Evolutionary conservation across 352 stramenopile genomes (phyloP).

Genomic region (Aphanomyces euteiches): DNA sequence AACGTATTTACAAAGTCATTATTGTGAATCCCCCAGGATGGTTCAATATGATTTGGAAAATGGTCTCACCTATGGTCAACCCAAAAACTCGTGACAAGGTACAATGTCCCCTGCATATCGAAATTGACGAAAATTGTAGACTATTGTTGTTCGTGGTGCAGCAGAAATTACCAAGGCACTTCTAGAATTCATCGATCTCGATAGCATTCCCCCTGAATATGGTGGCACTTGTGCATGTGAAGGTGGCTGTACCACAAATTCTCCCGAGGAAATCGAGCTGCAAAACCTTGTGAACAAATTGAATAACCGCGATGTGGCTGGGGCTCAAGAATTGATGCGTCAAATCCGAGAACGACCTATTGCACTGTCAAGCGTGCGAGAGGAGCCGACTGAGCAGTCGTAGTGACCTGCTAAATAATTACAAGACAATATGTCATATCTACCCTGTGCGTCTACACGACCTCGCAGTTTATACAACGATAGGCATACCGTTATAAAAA

Average conservation of each 20-base stretch:
- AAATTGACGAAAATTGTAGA: slow-evolving; percentile 23
- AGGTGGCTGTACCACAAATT: slow-evolving; percentile 51
- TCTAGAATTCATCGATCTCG: slow-evolving; percentile 58
- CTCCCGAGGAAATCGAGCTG: slow-evolving; percentile 63
- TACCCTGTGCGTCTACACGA: too few relatives aligned
- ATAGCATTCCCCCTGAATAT: slow-evolving; percentile 64
- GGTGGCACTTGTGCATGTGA: slow-evolving; percentile 57
- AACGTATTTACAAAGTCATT: slow-evolving; percentile 67
- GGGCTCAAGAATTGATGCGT: slow-evolving; percentile 19
- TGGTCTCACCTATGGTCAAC: slow-evolving; percentile 67
- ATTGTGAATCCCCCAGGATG: slow-evolving; percentile 67
- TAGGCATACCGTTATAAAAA: too few relatives aligned
- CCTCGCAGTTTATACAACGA: too few relatives aligned
- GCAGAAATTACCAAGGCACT: slow-evolving; percentile 65
- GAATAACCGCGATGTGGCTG: slow-evolving; percentile 26
- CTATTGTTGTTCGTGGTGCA: slow-evolving; percentile 47
- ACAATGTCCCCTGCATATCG: neutral
- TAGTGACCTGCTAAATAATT: neutral
- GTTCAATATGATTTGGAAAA: slow-evolving; percentile 80
- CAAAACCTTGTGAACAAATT: slow-evolving; percentile 46
- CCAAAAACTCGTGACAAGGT: slow-evolving; percentile 70
- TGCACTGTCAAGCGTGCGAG: neutral
- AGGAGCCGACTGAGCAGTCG: neutral
- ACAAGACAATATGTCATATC: too few relatives aligned
- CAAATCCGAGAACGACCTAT: slow-evolving; percentile 20